A percentile compares a stretch with the other conserved stretches of the same genome.
phyloP scores from a whole-genome alignment of 768 basidiomycete genomes.

The Leucosporidium yakuticum region DNA sequence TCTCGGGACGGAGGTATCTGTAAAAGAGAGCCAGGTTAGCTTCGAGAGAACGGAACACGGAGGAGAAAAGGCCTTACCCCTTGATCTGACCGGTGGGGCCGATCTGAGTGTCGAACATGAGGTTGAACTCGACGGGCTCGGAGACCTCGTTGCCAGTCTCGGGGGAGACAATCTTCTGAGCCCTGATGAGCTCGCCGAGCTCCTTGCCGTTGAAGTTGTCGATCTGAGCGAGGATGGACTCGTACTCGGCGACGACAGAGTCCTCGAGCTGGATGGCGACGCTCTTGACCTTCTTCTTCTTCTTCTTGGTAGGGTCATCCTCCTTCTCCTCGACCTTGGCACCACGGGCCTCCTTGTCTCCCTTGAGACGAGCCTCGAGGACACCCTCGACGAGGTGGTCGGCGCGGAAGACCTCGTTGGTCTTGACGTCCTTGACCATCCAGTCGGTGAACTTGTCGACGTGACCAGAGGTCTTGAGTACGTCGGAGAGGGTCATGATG shows the following conservation, averaged over 20 bases:
- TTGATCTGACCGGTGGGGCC: constrained; percentile 96
- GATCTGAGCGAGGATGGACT: constrained; percentile 75
- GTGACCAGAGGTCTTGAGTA: constrained; percentile 95
- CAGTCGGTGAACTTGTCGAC: constrained; percentile 97
- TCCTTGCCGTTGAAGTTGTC: constrained; percentile 90
- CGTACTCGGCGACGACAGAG: constrained; percentile 67
- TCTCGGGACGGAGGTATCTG: constrained; percentile 93
- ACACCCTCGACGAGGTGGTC: constrained; percentile 94
- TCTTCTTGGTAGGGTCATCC: constrained; percentile 63
- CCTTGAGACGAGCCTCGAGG: constrained; percentile 78
- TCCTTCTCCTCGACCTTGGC: constrained; percentile 51
- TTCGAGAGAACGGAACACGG: background rate
- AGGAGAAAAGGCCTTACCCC: constrained; percentile 53
- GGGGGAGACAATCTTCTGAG: constrained; percentile 75
- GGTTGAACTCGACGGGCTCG: constrained; percentile 92
- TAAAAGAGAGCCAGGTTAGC: background rate
- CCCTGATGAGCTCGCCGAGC: constrained; percentile 76
- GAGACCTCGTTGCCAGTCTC: constrained; percentile 87
- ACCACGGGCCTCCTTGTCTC: constrained; percentile 84
- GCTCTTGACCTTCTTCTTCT: constrained; percentile 59
- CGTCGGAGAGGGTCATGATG: constrained; percentile 88
- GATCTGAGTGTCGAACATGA: constrained; percentile 97
- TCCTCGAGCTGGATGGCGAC: constrained; percentile 69
- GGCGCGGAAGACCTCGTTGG: constrained; percentile 92
- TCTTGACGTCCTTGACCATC: constrained; percentile 88